A percentile compares a stretch with the other conserved stretches of the same genome.
These are phyloP conservation scores for Coffea eugenioides DNA, from an alignment of 257 asterid species.

Conservation along the genomic window DNA sequence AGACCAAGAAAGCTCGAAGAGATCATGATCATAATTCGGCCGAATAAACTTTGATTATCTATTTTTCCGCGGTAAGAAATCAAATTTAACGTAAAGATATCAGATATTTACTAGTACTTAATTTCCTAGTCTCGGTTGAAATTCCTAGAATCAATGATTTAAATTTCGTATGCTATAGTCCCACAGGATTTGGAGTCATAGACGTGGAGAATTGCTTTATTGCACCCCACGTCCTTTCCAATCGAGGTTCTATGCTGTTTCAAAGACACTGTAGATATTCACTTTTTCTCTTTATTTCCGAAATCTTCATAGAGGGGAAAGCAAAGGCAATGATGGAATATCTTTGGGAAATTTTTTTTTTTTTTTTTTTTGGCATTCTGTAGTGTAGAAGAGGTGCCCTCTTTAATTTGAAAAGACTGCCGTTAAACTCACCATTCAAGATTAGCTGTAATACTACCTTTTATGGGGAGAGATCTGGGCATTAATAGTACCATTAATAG, in stretches of 20 bases:
- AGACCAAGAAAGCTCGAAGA: conserved; percentile 42
- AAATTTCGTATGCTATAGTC: conserved; percentile 12
- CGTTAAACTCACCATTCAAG: background rate
- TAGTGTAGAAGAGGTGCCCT: background rate
- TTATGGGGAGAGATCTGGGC: background rate
- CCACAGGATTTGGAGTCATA: background rate
- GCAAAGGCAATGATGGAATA: background rate
- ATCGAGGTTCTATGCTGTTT: conserved; percentile 19
- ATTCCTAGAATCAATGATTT: background rate
- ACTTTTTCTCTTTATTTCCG: background rate
- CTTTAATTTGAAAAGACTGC: background rate
- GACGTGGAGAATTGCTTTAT: background rate
- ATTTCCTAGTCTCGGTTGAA: too few species aligned
- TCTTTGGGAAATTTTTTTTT: background rate
- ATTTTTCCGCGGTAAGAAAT: background rate
- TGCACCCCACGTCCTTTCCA: conserved; percentile 18
- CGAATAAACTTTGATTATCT: conserved; percentile 9
- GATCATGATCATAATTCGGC: conserved; percentile 21
- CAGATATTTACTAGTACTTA: too few species aligned
- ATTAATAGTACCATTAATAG: background rate
- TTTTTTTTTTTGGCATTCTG: background rate
- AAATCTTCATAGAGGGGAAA: conserved; percentile 3
- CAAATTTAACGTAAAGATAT: too few species aligned
- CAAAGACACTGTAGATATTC: conserved; percentile 9
- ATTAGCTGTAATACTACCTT: background rate